Evolutionary conservation across 1,284 basidiomycete species (phyloP), one percentile per base, ranked within the genome.

Genomic region (Ceratobasidium sp.): DNA sequence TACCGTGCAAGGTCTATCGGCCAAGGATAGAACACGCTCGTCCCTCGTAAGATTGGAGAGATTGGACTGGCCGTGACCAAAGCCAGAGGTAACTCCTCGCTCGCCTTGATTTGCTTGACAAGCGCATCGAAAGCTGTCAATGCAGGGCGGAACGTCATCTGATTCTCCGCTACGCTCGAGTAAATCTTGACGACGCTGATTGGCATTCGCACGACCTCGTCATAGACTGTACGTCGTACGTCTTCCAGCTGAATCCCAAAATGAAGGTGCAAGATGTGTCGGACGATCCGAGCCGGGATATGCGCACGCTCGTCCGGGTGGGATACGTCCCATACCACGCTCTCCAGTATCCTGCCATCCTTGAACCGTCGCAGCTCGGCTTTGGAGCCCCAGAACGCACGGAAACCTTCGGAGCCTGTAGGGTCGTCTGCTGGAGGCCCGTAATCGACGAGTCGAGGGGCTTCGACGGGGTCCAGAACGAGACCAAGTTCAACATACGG

Each of bases 301-400:
- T 92, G 89, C 1, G 90, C 88, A 8, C 94, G 92, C 80, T 96
- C 95, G 79, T 96, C 94, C n/a, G 85, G 81, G 0, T 88, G 87
- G 5, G 88, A 91, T 18, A 93, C 89, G 7, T 93, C 81, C 98
- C 98, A 99, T 0, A 99, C 96, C 16, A 99, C 96, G 82, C 94
- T 96, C 84, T 99, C 96, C 7, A 90, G 84, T 79, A 99, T 99
- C 5, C 93, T 89, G 0, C 97, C 97, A 82, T 99, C 97, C 84
- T 98, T 97, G 88, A 99, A 99, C 23, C 97, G 90, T n/a, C 98
- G 90, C 27, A 99, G 87, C 83, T 99, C 97, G 0, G 97, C 92
- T 83, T 95, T 95, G 67, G 91, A 88, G 0, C 97, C 97, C 98
- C 98, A 99, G 79, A 99, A 88, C 2, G 90, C 88, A 50, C 93